These are phyloP conservation scores for Albizia julibrissin DNA, from an alignment of 306 rosid species.

Conservation along the genomic window DNA sequence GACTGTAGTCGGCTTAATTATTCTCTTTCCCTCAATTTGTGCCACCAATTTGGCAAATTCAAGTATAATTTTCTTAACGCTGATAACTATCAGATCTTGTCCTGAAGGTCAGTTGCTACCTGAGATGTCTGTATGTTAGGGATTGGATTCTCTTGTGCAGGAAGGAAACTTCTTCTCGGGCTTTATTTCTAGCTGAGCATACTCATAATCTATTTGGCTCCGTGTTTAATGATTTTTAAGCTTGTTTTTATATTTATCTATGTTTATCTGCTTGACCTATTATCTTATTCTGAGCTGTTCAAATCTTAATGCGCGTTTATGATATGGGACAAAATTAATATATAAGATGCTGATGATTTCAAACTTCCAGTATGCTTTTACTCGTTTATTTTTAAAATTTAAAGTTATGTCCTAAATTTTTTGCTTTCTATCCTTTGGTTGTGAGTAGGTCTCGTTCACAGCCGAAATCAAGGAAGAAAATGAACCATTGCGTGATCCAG, in stretches of 20 bases:
- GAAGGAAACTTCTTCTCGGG: background rate
- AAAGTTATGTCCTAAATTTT: background rate
- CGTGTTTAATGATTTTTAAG: constrained; percentile 13
- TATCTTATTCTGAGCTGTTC: constrained; percentile 28
- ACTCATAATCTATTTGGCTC: background rate
- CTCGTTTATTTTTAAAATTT: background rate
- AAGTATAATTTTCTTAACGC: background rate
- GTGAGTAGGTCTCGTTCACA: background rate
- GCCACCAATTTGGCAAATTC: background rate
- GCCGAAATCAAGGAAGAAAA: constrained; percentile 33
- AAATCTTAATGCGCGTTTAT: background rate
- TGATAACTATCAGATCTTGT: background rate
- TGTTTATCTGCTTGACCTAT: constrained; percentile 23
- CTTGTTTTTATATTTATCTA: background rate
- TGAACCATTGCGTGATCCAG: constrained; percentile 71
- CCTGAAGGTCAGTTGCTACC: background rate
- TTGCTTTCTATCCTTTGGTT: background rate
- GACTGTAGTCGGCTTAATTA: background rate
- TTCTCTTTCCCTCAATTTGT: background rate
- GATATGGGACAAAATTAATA: background rate
- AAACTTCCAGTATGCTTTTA: background rate
- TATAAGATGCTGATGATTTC: background rate
- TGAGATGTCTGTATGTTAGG: background rate
- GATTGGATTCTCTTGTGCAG: background rate
- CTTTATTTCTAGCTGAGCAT: background rate